phyloP scores from a whole-genome alignment of 2,329 filamentous ascomycete genomes.

The Hypocrella siamensis region DNA sequence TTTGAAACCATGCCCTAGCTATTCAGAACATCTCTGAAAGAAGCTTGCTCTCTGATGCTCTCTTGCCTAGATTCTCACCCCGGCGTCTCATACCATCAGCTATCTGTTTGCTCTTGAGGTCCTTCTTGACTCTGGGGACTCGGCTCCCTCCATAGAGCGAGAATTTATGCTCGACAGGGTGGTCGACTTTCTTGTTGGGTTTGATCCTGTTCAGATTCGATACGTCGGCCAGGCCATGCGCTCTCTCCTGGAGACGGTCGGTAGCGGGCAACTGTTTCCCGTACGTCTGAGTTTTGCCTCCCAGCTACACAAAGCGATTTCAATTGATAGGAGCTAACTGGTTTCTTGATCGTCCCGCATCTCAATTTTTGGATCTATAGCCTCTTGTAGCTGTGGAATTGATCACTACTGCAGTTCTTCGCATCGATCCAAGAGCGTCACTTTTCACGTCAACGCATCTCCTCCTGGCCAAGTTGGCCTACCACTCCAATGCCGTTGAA shows the following conservation, averaged over 20 bases:
- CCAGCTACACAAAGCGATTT: background rate
- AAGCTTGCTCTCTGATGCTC: too few relatives aligned
- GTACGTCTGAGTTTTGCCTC: constrained; percentile 14
- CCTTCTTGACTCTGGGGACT: constrained; percentile 12
- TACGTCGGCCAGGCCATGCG: constrained; percentile 29
- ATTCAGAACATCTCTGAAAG: too few relatives aligned
- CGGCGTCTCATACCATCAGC: constrained; percentile 32
- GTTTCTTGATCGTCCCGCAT: too few relatives aligned
- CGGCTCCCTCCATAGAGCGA: constrained; percentile 15
- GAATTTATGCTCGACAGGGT: constrained; percentile 22
- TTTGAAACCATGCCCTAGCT: too few relatives aligned
- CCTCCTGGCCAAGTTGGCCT: constrained; percentile 40
- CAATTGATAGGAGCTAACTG: too few relatives aligned
- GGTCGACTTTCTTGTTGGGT: constrained; percentile 28
- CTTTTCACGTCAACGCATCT: constrained; percentile 52
- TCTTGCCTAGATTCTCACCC: constrained; percentile 25
- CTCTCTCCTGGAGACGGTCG: constrained; percentile 25
- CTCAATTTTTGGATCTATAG: constrained; percentile 14
- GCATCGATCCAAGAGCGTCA: constrained; percentile 49
- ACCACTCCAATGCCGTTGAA: constrained; percentile 34
- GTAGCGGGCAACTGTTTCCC: constrained; percentile 22
- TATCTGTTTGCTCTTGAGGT: constrained; percentile 31
- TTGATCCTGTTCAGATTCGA: constrained; percentile 35
- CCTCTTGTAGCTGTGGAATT: constrained; percentile 28
- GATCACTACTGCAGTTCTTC: constrained; percentile 38